Conservation (phyloP, 257 asterid genomes). For the Euphrasia confusa region DNA sequence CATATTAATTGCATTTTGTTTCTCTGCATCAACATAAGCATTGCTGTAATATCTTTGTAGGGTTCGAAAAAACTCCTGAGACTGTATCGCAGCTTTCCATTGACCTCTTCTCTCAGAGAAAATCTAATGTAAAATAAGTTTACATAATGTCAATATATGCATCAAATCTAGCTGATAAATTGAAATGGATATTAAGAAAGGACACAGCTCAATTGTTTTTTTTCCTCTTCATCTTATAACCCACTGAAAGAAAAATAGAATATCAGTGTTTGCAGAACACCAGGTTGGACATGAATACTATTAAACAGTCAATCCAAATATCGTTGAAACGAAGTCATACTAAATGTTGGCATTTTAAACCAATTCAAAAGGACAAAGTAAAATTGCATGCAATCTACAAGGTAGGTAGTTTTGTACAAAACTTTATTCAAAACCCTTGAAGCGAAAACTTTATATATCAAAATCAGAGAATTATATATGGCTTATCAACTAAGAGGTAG, state of each 20-base stretch:
- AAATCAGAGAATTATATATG: too few relatives aligned
- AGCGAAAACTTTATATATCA: too few relatives aligned
- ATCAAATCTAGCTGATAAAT: constrained; percentile 7
- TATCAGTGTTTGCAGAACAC: constrained; percentile 18
- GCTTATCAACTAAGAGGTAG: too few relatives aligned
- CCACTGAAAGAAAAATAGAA: constrained; percentile 3
- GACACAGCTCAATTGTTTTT: not conserved
- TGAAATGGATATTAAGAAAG: constrained; percentile 17
- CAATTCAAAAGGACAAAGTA: too few relatives aligned
- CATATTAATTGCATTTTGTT: constrained; percentile 94
- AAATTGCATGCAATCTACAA: too few relatives aligned
- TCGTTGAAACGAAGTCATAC: not conserved
- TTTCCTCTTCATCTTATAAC: not conserved
- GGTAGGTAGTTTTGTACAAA: too few relatives aligned
- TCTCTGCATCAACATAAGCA: constrained; percentile 91
- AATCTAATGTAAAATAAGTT: constrained; percentile 40
- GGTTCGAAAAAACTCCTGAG: constrained; percentile 97
- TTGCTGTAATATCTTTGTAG: constrained; percentile 93
- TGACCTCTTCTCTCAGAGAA: constrained; percentile 96
- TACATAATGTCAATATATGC: not conserved
- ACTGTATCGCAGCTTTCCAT: constrained; percentile 97
- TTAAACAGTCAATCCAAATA: not conserved
- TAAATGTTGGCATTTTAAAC: too few relatives aligned
- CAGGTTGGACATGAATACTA: not conserved
- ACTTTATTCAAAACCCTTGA: too few relatives aligned